Evolutionary conservation across 305 asterid genomes (phyloP), one percentile per base, ranked within the genome.

Genomic region (Fraxinus velutina): DNA sequence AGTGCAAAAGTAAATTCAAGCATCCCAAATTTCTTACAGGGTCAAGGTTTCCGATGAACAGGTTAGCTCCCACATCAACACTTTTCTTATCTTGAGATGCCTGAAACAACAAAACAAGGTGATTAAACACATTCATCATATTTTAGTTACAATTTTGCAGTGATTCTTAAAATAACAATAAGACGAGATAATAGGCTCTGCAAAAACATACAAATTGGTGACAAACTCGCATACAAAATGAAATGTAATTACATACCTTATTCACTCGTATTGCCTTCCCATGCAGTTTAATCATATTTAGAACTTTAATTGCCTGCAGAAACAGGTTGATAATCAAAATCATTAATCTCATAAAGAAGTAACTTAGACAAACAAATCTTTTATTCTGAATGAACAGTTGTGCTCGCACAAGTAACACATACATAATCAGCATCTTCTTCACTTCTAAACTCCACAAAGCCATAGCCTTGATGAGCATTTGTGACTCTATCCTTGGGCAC

Each of bases 381-480:
- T 33, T 5, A 22, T 33, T 10, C 32, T 0, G 4, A 62, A 19
- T 7, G 6, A 73, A 73, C 75, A 78, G 27, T 60, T 70, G 34
- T 7, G 60, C 80, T 71, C 78, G 83, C 44, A 80, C 47, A 83
- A 37, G 77, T 34, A 24, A 44, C 55, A 81, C 92, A 81, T 87
- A 93, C 99, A 86, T 95, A 95, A 82, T 95, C 98, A 24, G 99
- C 99, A 90, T 93, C 99, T 88, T 95, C 99, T 89, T 95, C 99
- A 77, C 98, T 90, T 82, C 97, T 92, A 83, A 93, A 95, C 88
- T 93, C 99, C 85, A 93, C 98, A 89, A 93, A 93, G 73, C 97
- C 98, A 55, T 95, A 95, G 30, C 98, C 98, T 88, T 95, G 97
- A 89, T 93, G 98, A 50, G 97, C 92, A 88, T 88, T 91, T 66